Base-by-base conservation (phyloP, 805 yeast genomes). In the Candida rishiriensis region DNA sequence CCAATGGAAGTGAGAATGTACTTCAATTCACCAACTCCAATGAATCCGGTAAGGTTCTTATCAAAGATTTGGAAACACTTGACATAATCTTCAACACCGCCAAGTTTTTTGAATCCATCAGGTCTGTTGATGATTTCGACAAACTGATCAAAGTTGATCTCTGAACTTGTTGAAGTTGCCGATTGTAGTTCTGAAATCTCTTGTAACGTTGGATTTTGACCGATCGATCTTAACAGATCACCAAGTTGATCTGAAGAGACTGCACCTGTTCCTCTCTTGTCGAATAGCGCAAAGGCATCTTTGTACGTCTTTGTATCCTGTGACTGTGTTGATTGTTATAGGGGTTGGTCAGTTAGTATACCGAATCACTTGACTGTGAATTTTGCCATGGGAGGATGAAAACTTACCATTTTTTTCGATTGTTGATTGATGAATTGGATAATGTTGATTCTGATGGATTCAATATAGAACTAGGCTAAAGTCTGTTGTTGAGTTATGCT, bases 21-120 rank as follows among this genome's bases (percentile, higher is more conserved):
- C 65, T 95, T 81, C 58, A 93, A 77, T 69, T 93, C 98, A 46
- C 99, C 99, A 37, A 93, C 96, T 34, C 97, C 95, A 56, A 93
- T 93, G 69, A 83, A 87, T 5, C 99, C 99, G 15, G 97, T 85
- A 52, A 85, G 80, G 53, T 89, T 96, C 71, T 91, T 93, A 71
- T 93, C 99, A 57, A 93, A 93, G 6, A 93, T 97, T 71, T 93
- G 98, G 79, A 93, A 93, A 0, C 91, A 93, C 62, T 91, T 87
- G 61, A 93, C 80, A 67, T 91, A 93, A 65, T 93, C 99, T 66
- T 83, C 88, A 35, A 95, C 89, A 57, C 85, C 86, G 12, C 96
- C 96, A 47, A 87, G 76, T 34, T 88, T 81, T 66, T 85, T 84
- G 76, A 86, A 88, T 0, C 95, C 95, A 56, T 85, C 88, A 36